Conservation (phyloP, 1,284 basidiomycete species). For the Papiliotrema nemorosa region DNA sequence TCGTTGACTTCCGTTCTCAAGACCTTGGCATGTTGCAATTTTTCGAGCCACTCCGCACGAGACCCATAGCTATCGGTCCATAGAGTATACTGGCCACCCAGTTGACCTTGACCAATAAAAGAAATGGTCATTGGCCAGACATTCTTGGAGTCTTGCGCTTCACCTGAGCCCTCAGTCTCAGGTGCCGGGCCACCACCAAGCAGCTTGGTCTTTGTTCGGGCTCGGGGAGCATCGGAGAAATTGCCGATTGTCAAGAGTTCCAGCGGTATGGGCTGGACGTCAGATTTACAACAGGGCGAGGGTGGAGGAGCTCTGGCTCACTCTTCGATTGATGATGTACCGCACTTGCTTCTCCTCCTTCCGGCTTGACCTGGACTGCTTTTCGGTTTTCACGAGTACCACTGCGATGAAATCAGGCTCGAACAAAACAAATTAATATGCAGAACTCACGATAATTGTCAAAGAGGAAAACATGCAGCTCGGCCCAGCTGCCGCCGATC, state of each 20-base stretch:
- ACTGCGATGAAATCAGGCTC: no score
- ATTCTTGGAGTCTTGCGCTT: conserved; percentile 55
- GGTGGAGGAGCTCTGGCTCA: conserved; percentile 47
- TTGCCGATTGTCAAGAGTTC: conserved; percentile 76
- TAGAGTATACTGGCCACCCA: conserved; percentile 75
- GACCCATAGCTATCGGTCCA: conserved; percentile 76
- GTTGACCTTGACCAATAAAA: conserved; percentile 76
- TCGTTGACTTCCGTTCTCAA: conserved; percentile 83
- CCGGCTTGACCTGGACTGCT: conserved; percentile 67
- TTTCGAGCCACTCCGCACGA: conserved; percentile 81
- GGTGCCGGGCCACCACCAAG: conserved; percentile 28
- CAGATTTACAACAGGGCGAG: neutral
- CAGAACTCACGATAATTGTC: conserved; percentile 82
- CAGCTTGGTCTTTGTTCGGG: conserved; percentile 32
- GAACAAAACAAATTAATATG: no score
- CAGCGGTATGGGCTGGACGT: conserved; percentile 75
- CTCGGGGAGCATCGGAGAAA: conserved; percentile 58
- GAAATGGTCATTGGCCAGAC: conserved; percentile 72
- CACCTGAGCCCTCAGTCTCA: conserved; percentile 34
- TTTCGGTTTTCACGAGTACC: conserved; percentile 78
- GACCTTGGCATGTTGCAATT: conserved; percentile 81
- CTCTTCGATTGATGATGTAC: conserved; percentile 63
- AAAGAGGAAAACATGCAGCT: conserved; percentile 81
- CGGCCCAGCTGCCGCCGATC: conserved; percentile 75
- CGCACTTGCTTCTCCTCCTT: conserved; percentile 55